Percentiles rank a stretch among this genome's conserved stretches.
Conservation (phyloP, 352 stramenopile genomes). For the Aphanomyces invadans region DNA sequence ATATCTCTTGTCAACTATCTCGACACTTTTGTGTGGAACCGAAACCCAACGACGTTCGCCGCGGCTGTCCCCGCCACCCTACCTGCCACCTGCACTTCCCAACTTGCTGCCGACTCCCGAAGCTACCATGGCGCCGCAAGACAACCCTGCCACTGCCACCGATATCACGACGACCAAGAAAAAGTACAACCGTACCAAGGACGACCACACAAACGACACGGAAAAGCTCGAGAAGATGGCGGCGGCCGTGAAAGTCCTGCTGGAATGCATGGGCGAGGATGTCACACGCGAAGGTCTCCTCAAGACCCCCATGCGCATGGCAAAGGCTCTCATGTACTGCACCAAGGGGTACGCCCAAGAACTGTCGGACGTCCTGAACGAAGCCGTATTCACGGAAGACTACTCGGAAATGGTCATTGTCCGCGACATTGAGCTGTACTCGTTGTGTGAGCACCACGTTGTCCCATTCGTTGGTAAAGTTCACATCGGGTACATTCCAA, state of each 20-base stretch:
- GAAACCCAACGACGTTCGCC: neutral
- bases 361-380: slow-evolving; percentile 88
- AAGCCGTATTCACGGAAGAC: slow-evolving; percentile 97
- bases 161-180: neutral
- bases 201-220: slow-evolving; percentile 67
- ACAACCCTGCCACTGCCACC: neutral
- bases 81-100: neutral
- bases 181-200: slow-evolving; percentile 12
- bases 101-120: neutral
- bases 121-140: slow-evolving; percentile 19
- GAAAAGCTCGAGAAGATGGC: slow-evolving; percentile 90
- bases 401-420: slow-evolving; percentile 99
- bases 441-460: slow-evolving; percentile 99
- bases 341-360: slow-evolving; percentile 92
- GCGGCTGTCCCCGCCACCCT: neutral
- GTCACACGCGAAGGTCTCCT: slow-evolving; percentile 89
- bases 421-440: slow-evolving; percentile 98
- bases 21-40: neutral
- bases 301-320: slow-evolving; percentile 96
- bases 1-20: no score
- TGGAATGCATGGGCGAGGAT: slow-evolving; percentile 93
- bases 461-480: slow-evolving; percentile 98
- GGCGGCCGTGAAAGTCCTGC: slow-evolving; percentile 85
- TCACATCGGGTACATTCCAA: slow-evolving; percentile 92
- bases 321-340: slow-evolving; percentile 95